Percentiles rank a stretch among this genome's conserved stretches.
phyloP scores from a whole-genome alignment of 257 asterid genomes.

The Cruciata laevipes region DNA sequence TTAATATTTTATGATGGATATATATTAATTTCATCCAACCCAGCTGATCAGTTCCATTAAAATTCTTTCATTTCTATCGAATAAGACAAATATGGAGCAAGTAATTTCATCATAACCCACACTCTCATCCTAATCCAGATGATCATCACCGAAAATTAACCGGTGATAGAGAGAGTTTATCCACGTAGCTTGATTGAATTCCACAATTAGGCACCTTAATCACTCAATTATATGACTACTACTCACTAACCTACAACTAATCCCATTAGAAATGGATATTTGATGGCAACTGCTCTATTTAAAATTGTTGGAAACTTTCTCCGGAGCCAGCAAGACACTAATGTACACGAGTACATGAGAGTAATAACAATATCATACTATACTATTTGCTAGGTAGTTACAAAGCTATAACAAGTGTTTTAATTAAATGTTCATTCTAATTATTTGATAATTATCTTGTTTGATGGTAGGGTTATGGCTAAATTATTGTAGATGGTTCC shows the following conservation, averaged over 20 bases:
- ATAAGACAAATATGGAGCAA: too few species aligned
- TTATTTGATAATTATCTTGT: background rate
- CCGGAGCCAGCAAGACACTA: slow-evolving; percentile 16
- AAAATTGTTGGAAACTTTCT: background rate
- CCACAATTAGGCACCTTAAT: background rate
- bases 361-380: background rate
- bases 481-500: slow-evolving; percentile 1
- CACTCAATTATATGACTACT: background rate
- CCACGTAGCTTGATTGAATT: background rate
- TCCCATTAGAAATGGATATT: background rate
- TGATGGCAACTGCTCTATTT: background rate
- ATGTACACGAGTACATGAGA: background rate
- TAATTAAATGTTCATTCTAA: background rate
- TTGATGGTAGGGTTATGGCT: background rate
- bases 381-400: slow-evolving; percentile 9
- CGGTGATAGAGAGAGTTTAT: background rate
- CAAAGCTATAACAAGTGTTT: background rate
- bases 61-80: too few species aligned
- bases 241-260: slow-evolving; percentile 1
- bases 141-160: background rate
- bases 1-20: too few species aligned
- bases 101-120: background rate
- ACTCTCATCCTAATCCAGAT: background rate
- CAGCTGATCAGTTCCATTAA: too few species aligned
- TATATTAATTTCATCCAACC: too few species aligned